Conservation (phyloP, 768 basidiomycete genomes). For the Tephrocybe rancida region DNA sequence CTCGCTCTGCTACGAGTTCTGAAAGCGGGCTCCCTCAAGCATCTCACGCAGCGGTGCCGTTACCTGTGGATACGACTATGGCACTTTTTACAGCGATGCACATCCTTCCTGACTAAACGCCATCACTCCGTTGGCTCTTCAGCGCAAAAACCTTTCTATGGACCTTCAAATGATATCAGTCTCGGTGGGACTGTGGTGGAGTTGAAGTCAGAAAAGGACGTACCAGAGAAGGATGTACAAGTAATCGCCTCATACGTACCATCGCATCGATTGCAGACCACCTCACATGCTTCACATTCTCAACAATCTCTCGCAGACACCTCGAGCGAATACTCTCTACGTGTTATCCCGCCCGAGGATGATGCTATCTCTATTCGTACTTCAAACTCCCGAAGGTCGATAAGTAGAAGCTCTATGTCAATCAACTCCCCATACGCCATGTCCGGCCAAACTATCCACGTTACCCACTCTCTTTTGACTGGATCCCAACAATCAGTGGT, state of each 20-base stretch:
- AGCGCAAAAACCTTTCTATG: not conserved
- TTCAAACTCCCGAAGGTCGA: not conserved
- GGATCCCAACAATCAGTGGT: constrained; percentile 8
- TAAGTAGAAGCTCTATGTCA: not conserved
- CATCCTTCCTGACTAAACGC: not conserved
- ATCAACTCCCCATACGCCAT: not conserved
- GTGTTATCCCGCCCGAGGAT: not conserved
- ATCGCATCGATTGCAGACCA: not conserved
- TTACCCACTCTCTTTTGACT: not conserved
- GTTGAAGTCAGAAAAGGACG: not conserved
- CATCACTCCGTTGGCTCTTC: not conserved
- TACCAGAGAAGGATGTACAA: not conserved
- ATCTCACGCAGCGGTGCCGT: not conserved
- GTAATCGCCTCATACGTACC: not conserved
- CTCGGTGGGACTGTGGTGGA: too few species aligned
- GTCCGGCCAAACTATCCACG: constrained; percentile 2
- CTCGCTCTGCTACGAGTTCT: not conserved
- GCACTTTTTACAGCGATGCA: not conserved
- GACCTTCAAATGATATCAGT: not conserved
- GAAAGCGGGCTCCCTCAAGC: not conserved
- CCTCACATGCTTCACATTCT: not conserved
- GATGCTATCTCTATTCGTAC: not conserved
- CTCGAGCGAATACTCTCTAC: not conserved
- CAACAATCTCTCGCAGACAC: not conserved
- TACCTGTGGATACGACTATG: not conserved